These are phyloP conservation scores for Monosporozyma unispora DNA, from an alignment of 805 yeast genomes.

Conservation along the genomic window DNA sequence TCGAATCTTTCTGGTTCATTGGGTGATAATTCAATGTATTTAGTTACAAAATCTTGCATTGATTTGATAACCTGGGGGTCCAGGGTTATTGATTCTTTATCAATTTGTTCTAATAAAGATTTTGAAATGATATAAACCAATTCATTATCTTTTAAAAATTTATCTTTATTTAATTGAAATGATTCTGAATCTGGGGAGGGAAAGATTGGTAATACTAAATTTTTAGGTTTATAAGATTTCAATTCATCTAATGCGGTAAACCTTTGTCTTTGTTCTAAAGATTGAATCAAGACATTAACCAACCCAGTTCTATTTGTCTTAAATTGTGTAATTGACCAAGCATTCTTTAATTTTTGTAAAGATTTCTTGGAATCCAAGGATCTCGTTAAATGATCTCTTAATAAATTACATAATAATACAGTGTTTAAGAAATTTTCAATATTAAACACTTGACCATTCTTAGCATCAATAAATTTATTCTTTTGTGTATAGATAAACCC, in stretches of 20 bases:
- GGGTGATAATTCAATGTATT: neutral
- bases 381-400: neutral
- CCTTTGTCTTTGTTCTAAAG: constrained; percentile 5
- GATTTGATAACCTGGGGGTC: neutral
- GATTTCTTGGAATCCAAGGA: constrained; percentile 7
- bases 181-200: neutral
- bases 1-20: neutral
- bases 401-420: neutral
- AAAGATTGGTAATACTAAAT: neutral
- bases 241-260: neutral
- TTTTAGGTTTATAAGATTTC: neutral
- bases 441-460: constrained; percentile 15
- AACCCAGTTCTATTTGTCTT: constrained; percentile 20
- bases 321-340: constrained; percentile 15
- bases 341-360: constrained; percentile 13
- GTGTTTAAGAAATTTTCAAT: constrained; percentile 25
- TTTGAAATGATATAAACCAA: constrained; percentile 2
- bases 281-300: constrained; percentile 13
- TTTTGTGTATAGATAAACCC: constrained; percentile 15
- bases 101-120: neutral
- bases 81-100: neutral
- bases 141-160: constrained; percentile 1
- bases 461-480: constrained; percentile 15
- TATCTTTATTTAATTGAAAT: neutral
- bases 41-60: neutral